Conservation (phyloP, 495 filamentous ascomycete genomes). For the Amniculicola lignicola region DNA sequence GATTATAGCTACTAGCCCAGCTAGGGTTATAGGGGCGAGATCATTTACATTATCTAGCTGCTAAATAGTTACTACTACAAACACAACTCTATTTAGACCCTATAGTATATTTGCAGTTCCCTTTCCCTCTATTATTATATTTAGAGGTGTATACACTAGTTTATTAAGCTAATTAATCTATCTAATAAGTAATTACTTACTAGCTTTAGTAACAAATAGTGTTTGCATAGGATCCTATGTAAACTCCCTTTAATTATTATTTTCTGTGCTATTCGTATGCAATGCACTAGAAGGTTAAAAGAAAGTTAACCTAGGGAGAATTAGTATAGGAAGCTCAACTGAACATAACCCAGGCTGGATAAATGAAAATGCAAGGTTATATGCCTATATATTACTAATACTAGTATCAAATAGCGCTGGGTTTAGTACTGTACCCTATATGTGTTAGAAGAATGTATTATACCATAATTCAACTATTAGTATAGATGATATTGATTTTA, state of each 20-base stretch:
- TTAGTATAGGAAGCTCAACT: background rate
- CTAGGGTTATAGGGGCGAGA: background rate
- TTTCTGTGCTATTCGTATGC: slow-evolving; percentile 1
- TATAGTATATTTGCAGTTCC: background rate
- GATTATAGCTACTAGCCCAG: background rate
- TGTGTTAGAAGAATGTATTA: slow-evolving; percentile 7
- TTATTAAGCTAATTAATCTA: slow-evolving; percentile 8
- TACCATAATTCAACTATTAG: slow-evolving; percentile 2
- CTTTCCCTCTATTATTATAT: background rate
- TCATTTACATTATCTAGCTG: background rate
- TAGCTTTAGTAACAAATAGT: slow-evolving; percentile 1
- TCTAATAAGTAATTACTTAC: slow-evolving; percentile 2
- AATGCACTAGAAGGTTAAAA: background rate
- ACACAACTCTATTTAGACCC: background rate
- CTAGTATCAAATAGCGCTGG: background rate
- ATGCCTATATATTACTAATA: slow-evolving; percentile 8
- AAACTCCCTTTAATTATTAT: slow-evolving; percentile 4
- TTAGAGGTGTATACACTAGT: slow-evolving; percentile 5
- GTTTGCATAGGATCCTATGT: background rate
- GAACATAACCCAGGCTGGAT: slow-evolving; percentile 1
- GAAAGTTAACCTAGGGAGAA: background rate
- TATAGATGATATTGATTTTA: slow-evolving; percentile 3
- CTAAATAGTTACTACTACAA: slow-evolving; percentile 1
- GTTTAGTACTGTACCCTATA: background rate
- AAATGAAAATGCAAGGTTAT: slow-evolving; percentile 9